Evolutionary conservation across 176 grass and related monocot genomes (phyloP), one percentile per base, ranked within the genome.

Genomic region (Miscanthus lutarioriparius): DNA sequence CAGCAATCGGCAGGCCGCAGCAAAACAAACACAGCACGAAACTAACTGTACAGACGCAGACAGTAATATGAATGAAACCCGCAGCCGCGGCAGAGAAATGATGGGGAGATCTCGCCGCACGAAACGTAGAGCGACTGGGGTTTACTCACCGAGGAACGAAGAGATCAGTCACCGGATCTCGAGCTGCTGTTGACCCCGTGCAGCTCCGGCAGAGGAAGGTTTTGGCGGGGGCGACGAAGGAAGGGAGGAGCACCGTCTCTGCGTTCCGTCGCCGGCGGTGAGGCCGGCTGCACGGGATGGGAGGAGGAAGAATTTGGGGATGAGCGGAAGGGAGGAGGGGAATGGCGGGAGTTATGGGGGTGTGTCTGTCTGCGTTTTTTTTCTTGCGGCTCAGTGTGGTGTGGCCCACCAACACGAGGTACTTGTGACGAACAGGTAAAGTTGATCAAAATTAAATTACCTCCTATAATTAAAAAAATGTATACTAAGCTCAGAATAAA

Each of bases 221-320:
- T 28, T 72, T 26, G 22, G 14, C 14, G 1, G 25, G 43, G 36
- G 15, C 7, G 43, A 20, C 25, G 26, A 1, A 51, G 8, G 8
- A 14, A 47, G 7, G 7, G 41, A 27, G 13, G 13, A 14, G 9
- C 22, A 10, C 20, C 12, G 23, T 47, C 41, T 26, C 27, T 25
- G 43, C 43, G 70, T 47, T 23, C 70, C 41, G 70, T 73, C 70
- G 70, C 70, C 70, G 70, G 23, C 70, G 41, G n/a, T 73, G 70
- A 73, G 14, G 23, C 70, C 70, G 70, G 40, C 41, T 16, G 40
- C 1, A 26, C 23, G 70, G 70, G 6, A 27, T 72, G 70, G 12
- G 23, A 16, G 41, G 6, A 17, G 41, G 41, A 5, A 12, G 70
- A 73, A 28, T 30, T 30, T 19, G 71, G 43, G 41, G 71, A 19